A percentile compares a stretch with the other conserved stretches of the same genome.
Conservation (phyloP, 2,329 filamentous ascomycete species). For the Pestalotiopsis sp. region DNA sequence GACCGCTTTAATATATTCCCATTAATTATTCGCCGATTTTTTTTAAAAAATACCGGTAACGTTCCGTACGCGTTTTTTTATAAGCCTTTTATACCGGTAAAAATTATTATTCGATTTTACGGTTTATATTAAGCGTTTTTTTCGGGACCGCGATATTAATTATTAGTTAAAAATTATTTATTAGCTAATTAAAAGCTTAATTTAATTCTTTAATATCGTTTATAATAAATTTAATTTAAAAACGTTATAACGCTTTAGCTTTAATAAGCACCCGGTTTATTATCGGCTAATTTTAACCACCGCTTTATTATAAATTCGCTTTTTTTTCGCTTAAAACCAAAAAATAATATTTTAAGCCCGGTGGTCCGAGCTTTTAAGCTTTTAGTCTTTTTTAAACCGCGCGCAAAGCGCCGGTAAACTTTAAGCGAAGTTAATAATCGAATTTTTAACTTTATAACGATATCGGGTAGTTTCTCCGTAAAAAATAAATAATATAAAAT, state of each 20-base stretch:
- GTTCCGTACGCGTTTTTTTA: too few species aligned
- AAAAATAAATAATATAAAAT: too few species aligned
- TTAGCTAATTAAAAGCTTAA: not conserved
- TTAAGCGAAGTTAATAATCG: too few species aligned
- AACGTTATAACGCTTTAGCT: not conserved
- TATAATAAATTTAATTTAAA: not conserved
- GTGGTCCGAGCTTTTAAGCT: too few species aligned
- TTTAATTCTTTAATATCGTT: not conserved
- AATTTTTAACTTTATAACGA: accelerated
- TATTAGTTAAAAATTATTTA: not conserved
- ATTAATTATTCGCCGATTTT: not conserved
- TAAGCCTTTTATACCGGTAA: too few species aligned
- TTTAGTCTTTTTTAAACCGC: too few species aligned
- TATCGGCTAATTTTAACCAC: not conserved
- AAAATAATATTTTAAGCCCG: not conserved
- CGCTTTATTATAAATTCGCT: too few species aligned
- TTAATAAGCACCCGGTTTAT: not conserved
- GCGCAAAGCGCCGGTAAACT: too few species aligned
- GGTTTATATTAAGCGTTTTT: not conserved
- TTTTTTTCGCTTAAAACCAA: not conserved
- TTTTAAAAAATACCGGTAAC: too few species aligned
- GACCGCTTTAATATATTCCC: not conserved
- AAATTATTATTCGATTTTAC: too few species aligned
- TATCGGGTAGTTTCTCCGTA: too few species aligned
- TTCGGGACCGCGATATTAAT: not conserved